Evolutionary conservation across 202 grass and related monocot species (phyloP), one percentile per base, ranked within the genome.

Genomic region (Miscanthus sacchariflorus): DNA sequence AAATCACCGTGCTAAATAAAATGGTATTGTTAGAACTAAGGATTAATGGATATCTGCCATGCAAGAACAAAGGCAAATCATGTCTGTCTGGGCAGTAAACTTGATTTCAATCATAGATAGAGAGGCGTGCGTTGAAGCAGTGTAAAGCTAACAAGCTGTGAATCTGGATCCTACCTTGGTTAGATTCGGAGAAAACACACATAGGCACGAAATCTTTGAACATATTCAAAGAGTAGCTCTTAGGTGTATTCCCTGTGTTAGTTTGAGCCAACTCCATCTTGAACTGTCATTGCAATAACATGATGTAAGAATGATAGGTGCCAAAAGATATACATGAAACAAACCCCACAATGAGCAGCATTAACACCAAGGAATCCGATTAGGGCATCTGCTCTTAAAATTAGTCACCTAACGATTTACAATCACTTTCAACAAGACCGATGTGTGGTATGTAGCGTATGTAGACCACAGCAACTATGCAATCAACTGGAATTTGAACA

Each of bases 131-230:
- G 56, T 44, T 48, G 1, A 70, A 79, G 81, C 18, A 70, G 6
- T 49, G 61, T 10, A 80, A 36, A 76, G 25, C 7, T 71, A 9
- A 58, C 42, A 27, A 42, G 59, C 15, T 10, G 39, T 14, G 13
- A 72, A 76, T 78, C 23, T 76, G 44, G 61, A 85, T 43, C 73
- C 12, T 82, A 96, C 96, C 92, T 90, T 96, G 96, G 86, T 87
- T 91, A 89, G 92, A 91, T 81, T 98, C 92, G 9, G 96, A 98
- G 66, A 98, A 87, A 59, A 95, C 78, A 91, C 80, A 94, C 92
- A 98, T 94, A 39, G 96, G 96, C 39, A 98, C 92, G 24, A 98
- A 96, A 87, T 98, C 94, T 86, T 98, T 91, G 90, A 91, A 98
- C 90, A 96, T 96, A 79, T 98, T 98, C 72, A 96, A 83, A 84